Evolutionary conservation across 345 rosid species (phyloP), one percentile per base, ranked within the genome.

Genomic region (Citrus medica): DNA sequence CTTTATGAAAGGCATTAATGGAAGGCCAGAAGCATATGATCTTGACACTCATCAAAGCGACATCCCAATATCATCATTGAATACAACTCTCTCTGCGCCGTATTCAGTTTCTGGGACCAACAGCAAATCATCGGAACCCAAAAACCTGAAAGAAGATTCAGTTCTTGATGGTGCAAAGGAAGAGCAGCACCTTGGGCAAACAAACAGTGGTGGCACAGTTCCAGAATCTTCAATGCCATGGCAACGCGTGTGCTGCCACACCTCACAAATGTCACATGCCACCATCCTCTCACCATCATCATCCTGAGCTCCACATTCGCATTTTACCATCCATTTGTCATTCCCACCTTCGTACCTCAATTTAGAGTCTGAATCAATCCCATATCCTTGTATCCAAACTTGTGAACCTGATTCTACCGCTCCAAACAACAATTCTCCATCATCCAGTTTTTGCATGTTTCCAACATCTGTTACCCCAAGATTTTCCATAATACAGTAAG

Each of bases 211-310:
- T 3, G 98, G 97, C 67, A 88, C 89, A 46, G 83, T 85, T 73
- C 88, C 89, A 0, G 90, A 84, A 69, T 95, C 98, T 5, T 86
- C 84, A 24, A 95, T 91, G 1, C 92, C 97, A 32, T 87, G 85
- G 87, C 97, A 95, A 51, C 92, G 84, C 0, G 97, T 94, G 78
- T 95, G 99, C 74, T 93, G 98, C 99, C 99, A 95, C 68, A 88
- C 89, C 76, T 91, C 97, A 30, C 98, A 93, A 0, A 90, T 77
- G 33, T 95, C 99, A 60, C 99, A 92, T 0, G 96, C 89, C 9
- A 93, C 83, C 99, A 92, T 95, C 79, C 99, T 83, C 84, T 93
- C 98, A 35, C 98, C 99, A 78, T 95, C 99, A 48, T 95, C 99
- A 62, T 95, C 98, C 70, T 73, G 78, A 21, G 96, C 94, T 27